A percentile compares a stretch with the other conserved stretches of the same genome.
These are phyloP conservation scores for Kluyveromyces siamensis DNA, from an alignment of 805 yeast genomes.

Conservation along the genomic window DNA sequence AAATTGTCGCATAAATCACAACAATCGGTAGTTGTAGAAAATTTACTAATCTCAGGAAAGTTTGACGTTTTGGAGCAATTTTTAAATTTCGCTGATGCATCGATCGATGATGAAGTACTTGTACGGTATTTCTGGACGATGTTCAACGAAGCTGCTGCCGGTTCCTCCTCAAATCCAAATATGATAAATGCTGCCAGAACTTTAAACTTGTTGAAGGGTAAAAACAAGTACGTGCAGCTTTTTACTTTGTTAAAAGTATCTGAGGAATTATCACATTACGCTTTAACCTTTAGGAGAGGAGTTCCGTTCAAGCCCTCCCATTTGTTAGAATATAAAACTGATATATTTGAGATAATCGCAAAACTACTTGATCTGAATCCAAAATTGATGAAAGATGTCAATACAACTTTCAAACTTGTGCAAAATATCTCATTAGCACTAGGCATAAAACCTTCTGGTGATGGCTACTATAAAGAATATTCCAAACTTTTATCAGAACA, in stretches of 20 bases:
- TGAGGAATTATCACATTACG: constrained; percentile 23
- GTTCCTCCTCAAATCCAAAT: constrained; percentile 31
- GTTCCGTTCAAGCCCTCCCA: constrained; percentile 33
- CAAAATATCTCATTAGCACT: constrained; percentile 35
- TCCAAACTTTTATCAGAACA: constrained; percentile 38
- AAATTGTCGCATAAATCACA: constrained; percentile 9
- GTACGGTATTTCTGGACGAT: constrained; percentile 33
- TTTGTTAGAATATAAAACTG: constrained; percentile 23
- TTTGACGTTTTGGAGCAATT: constrained; percentile 19
- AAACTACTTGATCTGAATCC: constrained; percentile 46
- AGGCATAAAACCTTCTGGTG: constrained; percentile 11
- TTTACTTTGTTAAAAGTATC: constrained; percentile 19
- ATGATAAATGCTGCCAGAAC: constrained; percentile 30
- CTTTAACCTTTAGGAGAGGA: constrained; percentile 26
- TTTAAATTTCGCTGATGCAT: constrained; percentile 6
- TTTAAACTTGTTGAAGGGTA: constrained; percentile 12
- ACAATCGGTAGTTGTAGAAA: constrained; percentile 16
- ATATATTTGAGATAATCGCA: constrained; percentile 33
- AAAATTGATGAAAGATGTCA: constrained; percentile 38
- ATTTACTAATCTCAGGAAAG: constrained; percentile 22
- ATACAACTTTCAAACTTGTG: constrained; percentile 34
- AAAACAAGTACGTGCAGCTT: constrained; percentile 10
- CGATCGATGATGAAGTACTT: constrained; percentile 12
- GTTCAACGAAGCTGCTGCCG: constrained; percentile 36
- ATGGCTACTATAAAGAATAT: constrained; percentile 7